Evolutionary conservation across 169 alveolate species (phyloP), one percentile per base, ranked within the genome.

Genomic region (Perkinsus marinus): DNA sequence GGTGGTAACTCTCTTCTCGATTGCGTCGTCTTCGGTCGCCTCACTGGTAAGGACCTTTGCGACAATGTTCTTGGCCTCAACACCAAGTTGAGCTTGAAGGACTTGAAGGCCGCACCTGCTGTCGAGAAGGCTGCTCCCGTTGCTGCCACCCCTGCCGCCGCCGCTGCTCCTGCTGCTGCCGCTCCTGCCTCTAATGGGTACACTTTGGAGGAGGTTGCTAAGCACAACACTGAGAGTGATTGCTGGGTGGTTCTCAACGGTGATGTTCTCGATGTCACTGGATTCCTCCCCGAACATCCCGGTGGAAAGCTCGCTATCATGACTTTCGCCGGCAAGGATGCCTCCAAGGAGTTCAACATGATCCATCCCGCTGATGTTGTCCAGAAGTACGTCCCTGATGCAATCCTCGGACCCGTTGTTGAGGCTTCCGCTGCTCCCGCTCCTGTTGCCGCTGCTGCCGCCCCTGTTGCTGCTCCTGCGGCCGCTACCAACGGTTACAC

Each of bases 201-300:
- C 91, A 89, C 91, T 39, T 10, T 89, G 91, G 91, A 89, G 91
- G 92, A 90, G 47, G 89, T 95, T 36, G 94, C 94, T 16, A 57
- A 95, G 92, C 97, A 96, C 92, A 94, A 93, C 92, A 91, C 92
- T 37, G 93, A 92, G 89, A 34, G 69, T 7, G 94, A 94, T 89
- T 93, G 95, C 90, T 96, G 97, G 97, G 94, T 95, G 7, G 95
- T 89, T 30, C 92, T 96, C 26, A 90, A 93, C 43, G 95, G 93
- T 34, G 95, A 94, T 91, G 95, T 96, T 38, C 93, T 93, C 34
- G 96, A 96, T 90, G 95, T 96, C 37, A 93, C 97, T 38, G 91
- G 57, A 37, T 96, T 92, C 93, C 43, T 94, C 90, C 30, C 91
- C 38, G 92, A 92, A 68, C 97, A 96, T 90, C 96, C 97, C 38